Evolutionary conservation across 2,329 filamentous ascomycete species (phyloP), one percentile per base, ranked within the genome.

Genomic region (Hypoxylon sp.): DNA sequence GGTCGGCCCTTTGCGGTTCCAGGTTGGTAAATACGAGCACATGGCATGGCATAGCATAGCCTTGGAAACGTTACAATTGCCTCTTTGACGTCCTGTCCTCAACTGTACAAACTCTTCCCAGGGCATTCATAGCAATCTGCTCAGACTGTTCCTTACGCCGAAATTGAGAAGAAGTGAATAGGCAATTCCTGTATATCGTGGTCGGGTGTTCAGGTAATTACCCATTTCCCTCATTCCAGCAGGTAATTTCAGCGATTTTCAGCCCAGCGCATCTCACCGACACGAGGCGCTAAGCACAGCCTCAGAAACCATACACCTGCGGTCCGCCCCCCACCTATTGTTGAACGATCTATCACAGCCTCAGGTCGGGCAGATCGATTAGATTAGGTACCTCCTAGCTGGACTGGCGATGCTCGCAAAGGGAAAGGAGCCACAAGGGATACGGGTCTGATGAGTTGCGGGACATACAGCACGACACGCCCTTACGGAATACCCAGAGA

Each of bases 1-100:
- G 7, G 14, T 44, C 40, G 40, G 40, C 40, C 40, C 40, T 44
- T 44, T 44, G 40, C 17, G 40, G 40, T 22, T 7, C 7, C 17
- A 22, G 33, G 48, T n/a, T 30, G 13, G 57, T 59, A 59, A 59
- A 67, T 60, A 60, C 60, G 59, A 67, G 50, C 17, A 50, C 20
- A 51, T 31, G 6, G 31, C 35, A 46, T 53, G 50, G 31, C 25
- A 33, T 37, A 63, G 31, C 25, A 33, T 37, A 63, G 60, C 60
- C 49, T 20, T 64, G 65, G 55, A 57, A 64, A 61, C 65, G 50
- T 61, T 64, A 61, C 65, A 61, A 58, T 50, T 33, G 20, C 20
- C 44, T 42, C 31, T 17, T 11, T 25, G 6, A 25, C 37, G 37
- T 51, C 14, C 11, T 44, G 4, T 54, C 46, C 33, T 50, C 20